A percentile compares a stretch with the other conserved stretches of the same genome.
Conservation (phyloP, 257 asterid genomes). For the Solanum phureja region DNA sequence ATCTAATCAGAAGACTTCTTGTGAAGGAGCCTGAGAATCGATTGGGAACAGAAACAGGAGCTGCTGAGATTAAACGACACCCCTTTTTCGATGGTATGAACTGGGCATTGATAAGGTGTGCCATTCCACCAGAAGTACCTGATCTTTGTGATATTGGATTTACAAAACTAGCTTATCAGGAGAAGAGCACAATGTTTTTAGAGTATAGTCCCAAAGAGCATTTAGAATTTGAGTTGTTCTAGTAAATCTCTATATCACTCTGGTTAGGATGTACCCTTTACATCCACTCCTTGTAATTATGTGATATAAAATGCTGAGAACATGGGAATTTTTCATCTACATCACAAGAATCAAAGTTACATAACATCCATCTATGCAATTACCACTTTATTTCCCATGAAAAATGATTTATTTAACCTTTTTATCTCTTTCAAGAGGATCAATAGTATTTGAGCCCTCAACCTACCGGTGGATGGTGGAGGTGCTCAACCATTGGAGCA, state of each 20-base stretch:
- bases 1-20: constrained; percentile 60
- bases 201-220: constrained; percentile 36
- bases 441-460: no score
- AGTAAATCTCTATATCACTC: background rate
- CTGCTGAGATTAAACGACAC: constrained; percentile 90
- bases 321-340: background rate
- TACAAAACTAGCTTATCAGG: constrained; percentile 7
- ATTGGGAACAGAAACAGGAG: constrained; percentile 67
- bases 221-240: constrained; percentile 64
- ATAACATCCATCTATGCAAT: background rate
- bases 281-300: background rate
- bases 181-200: constrained; percentile 24
- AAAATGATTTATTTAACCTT: background rate
- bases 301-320: background rate
- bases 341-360: background rate
- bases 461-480: no score
- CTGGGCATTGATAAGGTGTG: constrained; percentile 85
- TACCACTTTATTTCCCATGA: background rate
- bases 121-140: constrained; percentile 73
- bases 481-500: no score
- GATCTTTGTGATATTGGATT: constrained; percentile 29
- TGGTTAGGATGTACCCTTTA: background rate
- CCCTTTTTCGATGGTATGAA: constrained; percentile 80
- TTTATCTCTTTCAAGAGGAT: no score
- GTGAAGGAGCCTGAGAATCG: constrained; percentile 78